phyloP scores from a whole-genome alignment of 768 basidiomycete species.

The Russula olivacea region DNA sequence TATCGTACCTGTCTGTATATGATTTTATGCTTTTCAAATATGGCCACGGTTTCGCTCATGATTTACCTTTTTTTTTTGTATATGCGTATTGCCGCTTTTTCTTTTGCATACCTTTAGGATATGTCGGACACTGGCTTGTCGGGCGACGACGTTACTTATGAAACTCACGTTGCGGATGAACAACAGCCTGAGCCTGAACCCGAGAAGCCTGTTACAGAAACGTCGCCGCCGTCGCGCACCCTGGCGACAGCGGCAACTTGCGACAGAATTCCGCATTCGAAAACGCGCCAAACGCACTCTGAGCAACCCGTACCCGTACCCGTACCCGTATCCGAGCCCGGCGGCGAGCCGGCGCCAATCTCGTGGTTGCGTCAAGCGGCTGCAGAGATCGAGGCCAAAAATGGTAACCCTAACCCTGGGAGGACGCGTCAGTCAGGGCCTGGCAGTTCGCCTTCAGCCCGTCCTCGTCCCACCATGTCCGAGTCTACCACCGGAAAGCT shows the following conservation, averaged over 20 bases:
- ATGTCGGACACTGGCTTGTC: conserved; percentile 14
- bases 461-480: conserved; percentile 46
- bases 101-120: neutral
- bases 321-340: conserved; percentile 18
- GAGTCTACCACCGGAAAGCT: conserved; percentile 54
- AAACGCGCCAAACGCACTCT: too few species aligned
- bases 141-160: conserved; percentile 17
- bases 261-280: too few species aligned
- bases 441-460: neutral
- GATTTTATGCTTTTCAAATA: conserved; percentile 34
- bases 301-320: conserved; percentile 6
- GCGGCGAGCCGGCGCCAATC: neutral
- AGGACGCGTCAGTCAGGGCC: conserved; percentile 35
- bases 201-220: neutral
- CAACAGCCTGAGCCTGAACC: conserved; percentile 28
- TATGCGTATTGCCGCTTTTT: neutral
- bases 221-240: too few species aligned
- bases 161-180: conserved; percentile 38
- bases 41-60: conserved; percentile 20
- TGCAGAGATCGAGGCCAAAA: conserved; percentile 16
- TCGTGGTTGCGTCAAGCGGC: conserved; percentile 8
- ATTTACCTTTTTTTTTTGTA: conserved; percentile 11
- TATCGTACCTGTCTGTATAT: conserved; percentile 46
- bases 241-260: too few species aligned
- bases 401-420: conserved; percentile 25